Conservation (phyloP, 2,329 filamentous ascomycete species). For the Blastomyces gilchristii region DNA sequence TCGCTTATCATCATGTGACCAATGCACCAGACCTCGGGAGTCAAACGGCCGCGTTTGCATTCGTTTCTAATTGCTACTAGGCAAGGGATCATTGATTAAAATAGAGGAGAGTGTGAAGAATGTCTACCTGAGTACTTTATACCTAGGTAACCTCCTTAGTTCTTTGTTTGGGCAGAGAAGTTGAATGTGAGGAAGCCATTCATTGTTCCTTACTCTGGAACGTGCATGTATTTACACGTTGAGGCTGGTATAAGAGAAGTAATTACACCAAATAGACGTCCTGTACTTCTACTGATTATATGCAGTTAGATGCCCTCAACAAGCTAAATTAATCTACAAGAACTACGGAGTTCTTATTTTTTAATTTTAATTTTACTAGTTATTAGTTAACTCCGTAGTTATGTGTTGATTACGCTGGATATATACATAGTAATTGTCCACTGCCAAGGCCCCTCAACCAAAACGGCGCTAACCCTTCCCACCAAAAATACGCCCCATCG, state of each 20-base stretch:
- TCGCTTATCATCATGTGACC: constrained; percentile 4
- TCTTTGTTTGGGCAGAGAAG: neutral
- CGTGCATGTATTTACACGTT: no score
- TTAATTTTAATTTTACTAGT: neutral
- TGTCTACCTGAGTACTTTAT: neutral
- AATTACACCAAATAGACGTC: no score
- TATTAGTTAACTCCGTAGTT: neutral
- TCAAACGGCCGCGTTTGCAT: neutral
- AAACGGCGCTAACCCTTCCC: constrained; percentile 34
- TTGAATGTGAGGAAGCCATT: neutral
- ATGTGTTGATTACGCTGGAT: neutral
- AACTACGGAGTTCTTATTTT: no score
- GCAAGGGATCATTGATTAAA: neutral
- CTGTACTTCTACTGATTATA: neutral
- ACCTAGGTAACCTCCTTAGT: neutral
- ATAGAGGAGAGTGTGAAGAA: neutral
- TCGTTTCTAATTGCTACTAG: neutral
- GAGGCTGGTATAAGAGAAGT: no score
- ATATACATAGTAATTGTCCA: no score
- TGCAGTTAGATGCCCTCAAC: neutral
- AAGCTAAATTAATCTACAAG: no score
- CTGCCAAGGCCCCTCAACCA: constrained; percentile 33
- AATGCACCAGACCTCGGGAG: neutral
- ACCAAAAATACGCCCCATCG: constrained; percentile 24
- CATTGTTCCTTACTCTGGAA: neutral